phyloP scores from a whole-genome alignment of 1,284 basidiomycete species.

The Ceratobasidium sp. region DNA sequence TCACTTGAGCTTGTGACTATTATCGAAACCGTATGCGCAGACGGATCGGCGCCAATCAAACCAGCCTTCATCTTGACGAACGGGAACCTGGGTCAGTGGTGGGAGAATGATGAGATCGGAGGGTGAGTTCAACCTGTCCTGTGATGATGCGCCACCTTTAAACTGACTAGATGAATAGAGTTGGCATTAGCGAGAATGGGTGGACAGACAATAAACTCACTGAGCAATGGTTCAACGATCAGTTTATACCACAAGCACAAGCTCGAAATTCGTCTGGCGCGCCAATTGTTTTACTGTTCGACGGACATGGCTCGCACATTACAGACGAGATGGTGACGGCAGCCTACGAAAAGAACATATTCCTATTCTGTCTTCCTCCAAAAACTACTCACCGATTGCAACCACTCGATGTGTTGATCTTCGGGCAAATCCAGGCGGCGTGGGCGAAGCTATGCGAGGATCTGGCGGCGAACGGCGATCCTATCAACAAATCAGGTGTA shows the following conservation, averaged over 20 bases:
- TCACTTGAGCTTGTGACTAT: slow-evolving; percentile 58
- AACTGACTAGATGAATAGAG: too few species aligned
- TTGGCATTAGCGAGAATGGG: slow-evolving; percentile 57
- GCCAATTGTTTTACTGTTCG: slow-evolving; percentile 59
- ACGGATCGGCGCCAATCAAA: too few species aligned
- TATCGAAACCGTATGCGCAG: slow-evolving; percentile 57
- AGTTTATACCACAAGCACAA: slow-evolving; percentile 56
- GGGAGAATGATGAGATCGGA: too few species aligned
- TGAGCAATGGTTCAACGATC: slow-evolving; percentile 56
- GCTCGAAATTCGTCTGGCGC: slow-evolving; percentile 50
- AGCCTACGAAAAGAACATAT: background rate
- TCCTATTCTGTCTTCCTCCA: too few species aligned
- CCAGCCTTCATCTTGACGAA: too few species aligned
- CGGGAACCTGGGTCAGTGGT: too few species aligned
- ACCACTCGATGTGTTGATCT: slow-evolving; percentile 48
- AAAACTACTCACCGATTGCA: slow-evolving; percentile 48
- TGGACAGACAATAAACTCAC: slow-evolving; percentile 60
- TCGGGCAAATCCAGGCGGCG: slow-evolving; percentile 42
- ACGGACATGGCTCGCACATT: slow-evolving; percentile 61
- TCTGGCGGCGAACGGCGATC: background rate
- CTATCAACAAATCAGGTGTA: slow-evolving; percentile 8
- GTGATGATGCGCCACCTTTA: too few species aligned
- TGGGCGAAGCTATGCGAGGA: slow-evolving; percentile 31
- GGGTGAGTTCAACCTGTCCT: too few species aligned
- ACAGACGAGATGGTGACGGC: background rate